Evolutionary conservation across 1,284 basidiomycete species (phyloP), one percentile per base, ranked within the genome.

Genomic region (Ganoderma lingzhi): DNA sequence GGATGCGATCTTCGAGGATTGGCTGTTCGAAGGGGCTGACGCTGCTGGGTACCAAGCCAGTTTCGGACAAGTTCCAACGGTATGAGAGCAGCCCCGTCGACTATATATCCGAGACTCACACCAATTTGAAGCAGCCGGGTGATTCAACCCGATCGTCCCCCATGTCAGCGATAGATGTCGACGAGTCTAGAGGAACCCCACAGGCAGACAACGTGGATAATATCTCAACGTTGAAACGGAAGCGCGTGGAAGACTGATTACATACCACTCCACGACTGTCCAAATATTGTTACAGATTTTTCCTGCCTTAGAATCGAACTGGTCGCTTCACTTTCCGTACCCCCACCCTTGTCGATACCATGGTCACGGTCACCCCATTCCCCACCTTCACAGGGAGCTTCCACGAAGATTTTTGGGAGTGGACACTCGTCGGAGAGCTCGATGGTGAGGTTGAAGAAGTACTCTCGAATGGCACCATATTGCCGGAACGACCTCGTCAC

Each of bases 1-100:
- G 19, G 69, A 73, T 15, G 65, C 68, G 12, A 70, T 73, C 19
- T 73, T 73, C 42, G 70, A 70, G 32, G 72, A 73, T 37, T 67
- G 72, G 68, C 15, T 3, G 48, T 53, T 45, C 15, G 48, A 28
- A 14, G 63, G 44, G 48, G 44, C 45, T 2, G 39, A 42, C 12
- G 28, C 39, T 28, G 14, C 8, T 17, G 23, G 41, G 9, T 17
- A 41, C 59, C n/a, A 61, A 42, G 41, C 28, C 8, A 9, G 8
- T n/a, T 59, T 17, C 32, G 35, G 56, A 17, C 35, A 59, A 19
- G 15, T 51, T 56, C 32, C 53, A 56, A 32, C 53, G 53, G 53
- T 56, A 30, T 17, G 53, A 30, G 30, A 35, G 53, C 23, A 12
- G 4, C 23, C 14, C 23, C 39, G n/a, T 61, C 6, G 2, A 41